Evolutionary conservation across 2,329 filamentous ascomycete species (phyloP).

Genomic region (Whalleya microplaca): DNA sequence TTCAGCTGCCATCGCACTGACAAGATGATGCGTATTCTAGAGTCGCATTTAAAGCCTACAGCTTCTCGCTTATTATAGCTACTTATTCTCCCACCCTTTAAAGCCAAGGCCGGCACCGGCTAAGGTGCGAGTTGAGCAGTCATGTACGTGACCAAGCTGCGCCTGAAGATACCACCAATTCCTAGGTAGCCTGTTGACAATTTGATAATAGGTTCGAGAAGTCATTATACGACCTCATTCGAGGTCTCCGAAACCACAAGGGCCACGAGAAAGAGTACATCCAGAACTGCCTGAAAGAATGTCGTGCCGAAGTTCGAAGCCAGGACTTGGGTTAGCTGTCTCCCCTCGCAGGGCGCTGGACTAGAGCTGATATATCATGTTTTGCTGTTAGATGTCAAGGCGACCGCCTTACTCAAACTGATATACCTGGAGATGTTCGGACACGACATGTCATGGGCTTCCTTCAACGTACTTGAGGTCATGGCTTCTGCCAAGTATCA

Average conservation of each 20-base stretch:
- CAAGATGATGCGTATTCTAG: slow-evolving; percentile 22
- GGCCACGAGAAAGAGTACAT: slow-evolving; percentile 95
- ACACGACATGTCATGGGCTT: slow-evolving; percentile 99
- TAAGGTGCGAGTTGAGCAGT: slow-evolving; percentile 29
- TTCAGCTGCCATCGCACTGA: slow-evolving; percentile 4
- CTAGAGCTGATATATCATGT: slow-evolving; percentile 21
- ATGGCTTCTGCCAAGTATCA: slow-evolving; percentile 96
- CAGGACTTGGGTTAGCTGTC: slow-evolving; percentile 81
- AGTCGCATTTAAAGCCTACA: slow-evolving; percentile 8
- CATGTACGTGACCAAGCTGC: slow-evolving; percentile 30
- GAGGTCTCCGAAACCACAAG: slow-evolving; percentile 93
- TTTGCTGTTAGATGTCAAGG: slow-evolving; percentile 75
- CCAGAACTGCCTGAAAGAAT: slow-evolving; percentile 91
- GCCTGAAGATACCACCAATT: background rate
- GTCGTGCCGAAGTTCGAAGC: slow-evolving; percentile 85
- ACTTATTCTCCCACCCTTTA: slow-evolving; percentile 11
- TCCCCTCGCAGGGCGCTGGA: slow-evolving; percentile 2
- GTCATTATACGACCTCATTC: slow-evolving; percentile 97
- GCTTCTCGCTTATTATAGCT: slow-evolving; percentile 23
- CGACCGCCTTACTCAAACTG: slow-evolving; percentile 91
- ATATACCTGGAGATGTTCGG: slow-evolving; percentile 99
- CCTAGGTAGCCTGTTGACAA: slow-evolving; percentile 29
- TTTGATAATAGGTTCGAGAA: slow-evolving; percentile 84
- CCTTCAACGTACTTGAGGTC: slow-evolving; percentile 97
- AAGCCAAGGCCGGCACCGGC: slow-evolving; percentile 22